A percentile compares a stretch with the other conserved stretches of the same genome.
Conservation (phyloP, 1,139 yeast species). For the Arxiozyma slooffiae region DNA sequence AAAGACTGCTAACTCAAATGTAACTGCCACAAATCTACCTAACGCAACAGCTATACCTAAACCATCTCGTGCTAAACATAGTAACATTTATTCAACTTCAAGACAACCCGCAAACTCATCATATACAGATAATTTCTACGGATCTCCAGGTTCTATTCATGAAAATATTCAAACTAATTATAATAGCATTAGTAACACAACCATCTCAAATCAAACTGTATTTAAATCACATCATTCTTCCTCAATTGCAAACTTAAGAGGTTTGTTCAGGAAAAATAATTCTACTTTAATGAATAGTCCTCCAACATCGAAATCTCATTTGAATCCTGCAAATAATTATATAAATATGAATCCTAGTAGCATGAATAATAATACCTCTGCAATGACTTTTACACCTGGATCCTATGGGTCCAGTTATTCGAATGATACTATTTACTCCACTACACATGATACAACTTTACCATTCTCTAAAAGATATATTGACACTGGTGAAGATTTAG, state of each 20-base stretch:
- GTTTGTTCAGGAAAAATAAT: constrained; percentile 43
- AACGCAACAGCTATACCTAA: constrained; percentile 27
- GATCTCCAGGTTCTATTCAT: constrained; percentile 23
- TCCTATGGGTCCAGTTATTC: constrained; percentile 20
- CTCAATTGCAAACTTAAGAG: constrained; percentile 62
- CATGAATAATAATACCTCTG: constrained; percentile 6
- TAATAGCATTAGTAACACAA: background rate
- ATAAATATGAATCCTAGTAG: constrained; percentile 14
- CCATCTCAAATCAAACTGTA: constrained; percentile 21
- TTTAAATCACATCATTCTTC: constrained; percentile 41
- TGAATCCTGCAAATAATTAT: background rate
- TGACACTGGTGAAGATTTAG: constrained; percentile 74
- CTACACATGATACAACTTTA: constrained; percentile 27
- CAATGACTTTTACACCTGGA: constrained; percentile 14
- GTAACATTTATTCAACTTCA: constrained; percentile 27
- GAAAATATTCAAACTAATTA: constrained; percentile 10
- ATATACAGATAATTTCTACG: constrained; percentile 20
- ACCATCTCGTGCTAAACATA: constrained; percentile 29
- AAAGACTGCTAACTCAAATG: background rate
- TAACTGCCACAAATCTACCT: background rate
- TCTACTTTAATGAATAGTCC: constrained; percentile 7
- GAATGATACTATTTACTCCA: constrained; percentile 26
- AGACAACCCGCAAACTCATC: constrained; percentile 27
- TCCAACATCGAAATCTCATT: constrained; percentile 9
- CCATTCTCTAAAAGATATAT: constrained; percentile 70